phyloP scores from a whole-genome alignment of 2,329 filamentous ascomycete genomes.

The Penicillium sclerotiorum region DNA sequence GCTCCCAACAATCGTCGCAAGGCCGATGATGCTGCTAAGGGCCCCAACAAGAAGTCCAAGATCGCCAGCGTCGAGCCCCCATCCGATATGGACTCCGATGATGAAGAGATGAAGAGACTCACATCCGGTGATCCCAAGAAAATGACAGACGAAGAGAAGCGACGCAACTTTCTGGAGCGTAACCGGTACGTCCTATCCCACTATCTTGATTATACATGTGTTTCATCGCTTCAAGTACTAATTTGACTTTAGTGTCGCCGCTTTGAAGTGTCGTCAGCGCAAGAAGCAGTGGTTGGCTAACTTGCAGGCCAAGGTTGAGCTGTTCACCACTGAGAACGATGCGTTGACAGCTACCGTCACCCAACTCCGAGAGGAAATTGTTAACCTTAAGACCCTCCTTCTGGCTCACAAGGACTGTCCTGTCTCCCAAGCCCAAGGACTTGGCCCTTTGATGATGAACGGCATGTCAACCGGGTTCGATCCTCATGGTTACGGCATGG shows the following conservation, averaged over 20 bases:
- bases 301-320: constrained; percentile 89
- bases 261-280: constrained; percentile 92
- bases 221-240: constrained; percentile 23
- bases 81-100: constrained; percentile 55
- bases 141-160: constrained; percentile 98
- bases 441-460: constrained; percentile 52
- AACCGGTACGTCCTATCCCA: constrained; percentile 70
- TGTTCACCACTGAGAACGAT: constrained; percentile 91
- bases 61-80: constrained; percentile 48
- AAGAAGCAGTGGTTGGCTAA: constrained; percentile 99
- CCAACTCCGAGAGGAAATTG: constrained; percentile 85
- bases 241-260: constrained; percentile 71
- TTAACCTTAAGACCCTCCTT: constrained; percentile 89
- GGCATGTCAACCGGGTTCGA: constrained; percentile 44
- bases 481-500: constrained; percentile 47
- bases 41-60: constrained; percentile 74
- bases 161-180: constrained; percentile 94
- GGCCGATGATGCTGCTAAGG: constrained; percentile 72
- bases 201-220: background rate
- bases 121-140: constrained; percentile 63
- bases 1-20: constrained; percentile 73
- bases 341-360: constrained; percentile 80
- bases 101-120: constrained; percentile 55
- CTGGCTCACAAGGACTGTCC: constrained; percentile 96
- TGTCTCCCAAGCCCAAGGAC: constrained; percentile 81